Evolutionary conservation across 192 early-diverging fungal genomes (phyloP).

Genomic region (Gamsiella multidivaricata): DNA sequence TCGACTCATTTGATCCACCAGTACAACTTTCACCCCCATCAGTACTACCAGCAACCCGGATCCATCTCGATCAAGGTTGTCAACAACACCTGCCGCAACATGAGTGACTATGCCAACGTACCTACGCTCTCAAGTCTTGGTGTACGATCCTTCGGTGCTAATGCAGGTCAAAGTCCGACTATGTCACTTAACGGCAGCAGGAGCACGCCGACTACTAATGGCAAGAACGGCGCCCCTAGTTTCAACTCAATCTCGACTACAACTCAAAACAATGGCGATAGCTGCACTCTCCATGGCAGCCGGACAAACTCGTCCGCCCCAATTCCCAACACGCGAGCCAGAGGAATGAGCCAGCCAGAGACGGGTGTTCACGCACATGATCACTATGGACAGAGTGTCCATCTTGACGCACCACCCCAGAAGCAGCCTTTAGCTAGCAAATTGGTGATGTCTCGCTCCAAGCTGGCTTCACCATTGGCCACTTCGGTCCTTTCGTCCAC

Average conservation of each 20-base stretch:
- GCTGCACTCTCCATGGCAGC: not conserved
- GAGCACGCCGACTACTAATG: slow-evolving; percentile 3
- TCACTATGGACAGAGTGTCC: not conserved
- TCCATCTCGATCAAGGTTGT: slow-evolving; percentile 35
- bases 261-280: not conserved
- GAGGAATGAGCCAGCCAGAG: slow-evolving; percentile 28
- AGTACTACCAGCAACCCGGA: slow-evolving; percentile 44
- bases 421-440: slow-evolving; percentile 3
- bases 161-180: not conserved
- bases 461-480: slow-evolving; percentile 19
- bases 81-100: slow-evolving; percentile 51
- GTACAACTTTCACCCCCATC: slow-evolving; percentile 49
- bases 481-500: not conserved
- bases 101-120: slow-evolving; percentile 40
- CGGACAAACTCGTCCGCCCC: slow-evolving; percentile 27
- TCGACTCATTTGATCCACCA: slow-evolving; percentile 48
- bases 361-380: not conserved
- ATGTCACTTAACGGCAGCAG: slow-evolving; percentile 3
- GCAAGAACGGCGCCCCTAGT: not conserved
- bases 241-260: slow-evolving; percentile 2
- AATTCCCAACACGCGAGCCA: slow-evolving; percentile 26
- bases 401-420: slow-evolving; percentile 10
- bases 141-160: slow-evolving; percentile 18
- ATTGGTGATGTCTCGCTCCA: slow-evolving; percentile 49
- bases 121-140: slow-evolving; percentile 4